Base-by-base conservation (phyloP, 2,329 filamentous ascomycete species). In the Pochonia chlamydosporia region DNA sequence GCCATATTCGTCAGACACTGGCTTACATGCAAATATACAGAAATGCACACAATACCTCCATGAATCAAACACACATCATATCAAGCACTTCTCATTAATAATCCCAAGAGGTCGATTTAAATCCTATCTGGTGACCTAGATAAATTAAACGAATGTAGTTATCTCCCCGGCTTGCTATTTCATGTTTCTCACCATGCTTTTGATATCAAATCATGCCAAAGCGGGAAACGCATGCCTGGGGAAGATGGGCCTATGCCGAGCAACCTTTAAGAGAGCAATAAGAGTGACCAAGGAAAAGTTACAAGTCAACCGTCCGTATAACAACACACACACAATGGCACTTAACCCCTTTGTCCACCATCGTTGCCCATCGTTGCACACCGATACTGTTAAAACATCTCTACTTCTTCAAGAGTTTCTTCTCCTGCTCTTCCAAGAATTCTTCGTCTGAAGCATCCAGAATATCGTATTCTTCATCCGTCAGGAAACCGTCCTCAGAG, bases 381-480 rank as follows among this genome's bases (percentile, higher is more conserved):
- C 35, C 23, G 41, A 25, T 26, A 16, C 25, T 18, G 21, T 20
- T 13, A 25, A 13, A 26, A 28, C 11, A n/a, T 40, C 40, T 52
- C 59, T 61, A 73, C 60, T 72, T 70, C 52, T 59, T 62, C 44
- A 54, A 48, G 48, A 61, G 52, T 58, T 63, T 68, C 58, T 67
- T 69, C 57, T 72, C 67, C 61, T 77, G 72, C 58, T 80, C 80
- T 52, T 76, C 75, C 44, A 81, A 65, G 55, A 79, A 85, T 64
- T 97, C 92, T 65, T 95, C 88, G 56, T 97, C 92, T 49, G 89
- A 95, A 37, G 90, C 92, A 70, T 96, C 90, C 40, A 97, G 81
- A 55, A 97, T 91, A 60, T 99, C 93, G 65, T 97, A 99, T 70
- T 99, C 93, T 66, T 97, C 93, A 54, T 99, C 93, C 1, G 93